phyloP scores from a whole-genome alignment of 495 filamentous ascomycete genomes.

The Xylaria castorea region DNA sequence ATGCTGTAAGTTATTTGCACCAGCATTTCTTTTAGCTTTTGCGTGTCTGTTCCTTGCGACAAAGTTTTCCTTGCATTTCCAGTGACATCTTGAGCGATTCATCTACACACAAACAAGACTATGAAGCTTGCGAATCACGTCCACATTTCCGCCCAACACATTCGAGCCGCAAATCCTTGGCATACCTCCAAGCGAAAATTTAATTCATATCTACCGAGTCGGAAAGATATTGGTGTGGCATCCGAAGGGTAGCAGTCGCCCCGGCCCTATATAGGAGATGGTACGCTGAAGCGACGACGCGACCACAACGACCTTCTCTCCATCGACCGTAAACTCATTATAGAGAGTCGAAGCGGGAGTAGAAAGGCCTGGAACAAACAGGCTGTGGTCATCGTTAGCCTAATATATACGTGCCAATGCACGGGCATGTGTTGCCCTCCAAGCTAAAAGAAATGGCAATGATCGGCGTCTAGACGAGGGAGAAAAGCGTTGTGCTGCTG shows the following conservation, averaged over 20 bases:
- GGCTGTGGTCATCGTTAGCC: slow-evolving; percentile 10
- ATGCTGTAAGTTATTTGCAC: not conserved
- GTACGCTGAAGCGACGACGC: not conserved
- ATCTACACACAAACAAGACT: not conserved
- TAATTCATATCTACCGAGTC: not conserved
- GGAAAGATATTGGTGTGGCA: not conserved
- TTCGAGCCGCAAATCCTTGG: slow-evolving; percentile 21
- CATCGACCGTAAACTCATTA: not conserved
- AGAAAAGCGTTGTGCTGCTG: slow-evolving; percentile 13
- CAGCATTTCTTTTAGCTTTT: no score
- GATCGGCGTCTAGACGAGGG: slow-evolving; percentile 11
- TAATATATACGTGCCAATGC: slow-evolving; percentile 29
- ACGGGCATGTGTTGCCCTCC: slow-evolving; percentile 18
- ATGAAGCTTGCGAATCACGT: not conserved
- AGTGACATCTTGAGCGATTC: not conserved
- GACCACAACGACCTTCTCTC: not conserved
- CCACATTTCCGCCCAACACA: slow-evolving; percentile 1
- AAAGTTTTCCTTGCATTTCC: not conserved
- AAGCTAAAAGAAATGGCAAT: slow-evolving; percentile 25
- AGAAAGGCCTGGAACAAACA: slow-evolving; percentile 9
- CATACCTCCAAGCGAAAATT: slow-evolving; percentile 17
- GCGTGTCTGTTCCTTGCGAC: no score
- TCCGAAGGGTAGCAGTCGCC: slow-evolving; percentile 12
- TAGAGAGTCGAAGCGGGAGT: not conserved
- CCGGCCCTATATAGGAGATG: slow-evolving; percentile 14